Percentiles rank a stretch among this genome's conserved stretches.
phyloP scores from a whole-genome alignment of 495 filamentous ascomycete genomes.

The Rhypophila decipiens region DNA sequence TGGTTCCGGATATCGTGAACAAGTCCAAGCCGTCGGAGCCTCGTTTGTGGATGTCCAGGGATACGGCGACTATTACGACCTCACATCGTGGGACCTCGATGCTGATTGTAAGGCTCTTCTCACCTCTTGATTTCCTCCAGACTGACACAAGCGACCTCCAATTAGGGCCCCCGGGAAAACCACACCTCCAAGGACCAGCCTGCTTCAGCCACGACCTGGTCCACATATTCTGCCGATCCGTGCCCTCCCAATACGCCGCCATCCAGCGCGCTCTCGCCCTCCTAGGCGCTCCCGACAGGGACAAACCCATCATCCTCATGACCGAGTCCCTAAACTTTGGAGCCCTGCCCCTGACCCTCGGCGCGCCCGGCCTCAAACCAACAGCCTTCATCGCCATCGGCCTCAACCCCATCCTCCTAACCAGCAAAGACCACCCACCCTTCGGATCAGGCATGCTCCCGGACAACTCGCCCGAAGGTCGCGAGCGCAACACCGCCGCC shows the following conservation, averaged over 20 bases:
- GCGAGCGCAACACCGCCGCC: neutral
- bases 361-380: neutral
- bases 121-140: neutral
- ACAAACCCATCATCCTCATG: neutral
- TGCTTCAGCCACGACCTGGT: conserved; percentile 1
- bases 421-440: neutral
- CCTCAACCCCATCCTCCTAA: neutral
- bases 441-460: neutral
- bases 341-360: neutral
- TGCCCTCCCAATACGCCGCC: neutral
- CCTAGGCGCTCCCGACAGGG: neutral
- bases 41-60: neutral
- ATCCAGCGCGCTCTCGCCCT: neutral
- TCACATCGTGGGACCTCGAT: neutral
- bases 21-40: neutral
- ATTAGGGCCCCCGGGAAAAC: neutral
- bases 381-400: conserved; percentile 1
- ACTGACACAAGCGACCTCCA: neutral
- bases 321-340: neutral
- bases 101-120: neutral
- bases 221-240: conserved; percentile 1
- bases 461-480: neutral
- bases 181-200: neutral
- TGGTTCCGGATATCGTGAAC: neutral
- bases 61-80: neutral